phyloP scores from a whole-genome alignment of 495 filamentous ascomycete species.

The Paragyromitra xinjiangensis region DNA sequence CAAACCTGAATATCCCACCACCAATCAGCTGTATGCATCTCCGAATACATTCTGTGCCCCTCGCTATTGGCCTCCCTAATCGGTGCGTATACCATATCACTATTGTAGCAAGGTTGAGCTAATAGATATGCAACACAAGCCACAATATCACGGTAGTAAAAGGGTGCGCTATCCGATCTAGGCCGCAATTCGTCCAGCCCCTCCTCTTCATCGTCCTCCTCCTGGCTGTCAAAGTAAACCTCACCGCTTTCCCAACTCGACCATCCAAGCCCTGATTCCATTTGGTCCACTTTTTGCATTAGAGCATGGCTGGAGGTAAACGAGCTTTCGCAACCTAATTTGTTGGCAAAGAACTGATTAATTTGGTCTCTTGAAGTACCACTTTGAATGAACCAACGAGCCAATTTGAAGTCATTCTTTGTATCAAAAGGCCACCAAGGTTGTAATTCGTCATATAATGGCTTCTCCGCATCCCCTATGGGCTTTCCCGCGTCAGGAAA shows the following conservation, averaged over 20 bases:
- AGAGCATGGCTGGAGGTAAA: neutral
- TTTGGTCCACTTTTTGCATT: neutral
- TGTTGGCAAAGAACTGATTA: neutral
- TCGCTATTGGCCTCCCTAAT: neutral
- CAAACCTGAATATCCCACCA: neutral
- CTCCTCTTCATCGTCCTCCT: neutral
- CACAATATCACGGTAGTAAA: neutral
- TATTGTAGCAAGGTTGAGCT: neutral
- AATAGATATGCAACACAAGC: neutral
- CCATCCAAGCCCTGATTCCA: neutral
- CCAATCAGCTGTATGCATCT: conserved; percentile 3
- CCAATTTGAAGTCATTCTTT: neutral
- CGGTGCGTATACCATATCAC: neutral
- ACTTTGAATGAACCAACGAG: neutral
- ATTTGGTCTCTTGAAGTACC: neutral
- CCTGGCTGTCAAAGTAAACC: neutral
- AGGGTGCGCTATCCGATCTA: neutral
- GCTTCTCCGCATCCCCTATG: neutral
- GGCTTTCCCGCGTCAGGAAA: neutral
- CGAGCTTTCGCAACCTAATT: neutral
- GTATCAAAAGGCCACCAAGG: neutral
- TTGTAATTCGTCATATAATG: neutral
- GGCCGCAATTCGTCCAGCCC: too few species aligned
- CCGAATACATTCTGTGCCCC: neutral
- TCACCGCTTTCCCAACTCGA: neutral